phyloP scores from a whole-genome alignment of 257 asterid genomes.

The Agastache rugosa region DNA sequence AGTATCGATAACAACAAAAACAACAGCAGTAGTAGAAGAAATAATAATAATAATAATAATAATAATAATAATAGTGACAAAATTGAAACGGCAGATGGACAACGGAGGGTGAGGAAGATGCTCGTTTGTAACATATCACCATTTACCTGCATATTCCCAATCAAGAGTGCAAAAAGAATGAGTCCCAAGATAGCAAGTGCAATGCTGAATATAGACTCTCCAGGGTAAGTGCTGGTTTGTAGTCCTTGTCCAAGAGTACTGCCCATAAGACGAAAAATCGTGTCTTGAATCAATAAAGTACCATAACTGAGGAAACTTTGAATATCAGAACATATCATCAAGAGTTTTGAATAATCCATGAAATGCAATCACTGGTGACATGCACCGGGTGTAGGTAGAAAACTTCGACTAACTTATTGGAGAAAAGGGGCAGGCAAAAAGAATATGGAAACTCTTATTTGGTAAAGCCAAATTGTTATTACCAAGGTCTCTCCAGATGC shows the following conservation, averaged over 20 bases:
- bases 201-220: slow-evolving; percentile 95
- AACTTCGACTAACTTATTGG: slow-evolving; percentile 21
- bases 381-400: neutral
- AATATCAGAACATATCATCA: slow-evolving; percentile 10
- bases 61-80: neutral
- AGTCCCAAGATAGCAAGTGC: slow-evolving; percentile 95
- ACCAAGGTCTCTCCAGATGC: neutral
- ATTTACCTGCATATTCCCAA: slow-evolving; percentile 99
- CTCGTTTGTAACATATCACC: slow-evolving; percentile 6
- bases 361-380: neutral
- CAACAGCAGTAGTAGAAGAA: too few relatives aligned
- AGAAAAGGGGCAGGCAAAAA: slow-evolving; percentile 14
- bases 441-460: neutral
- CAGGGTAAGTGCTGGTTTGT: slow-evolving; percentile 91
- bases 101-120: neutral
- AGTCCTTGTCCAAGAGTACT: slow-evolving; percentile 99
- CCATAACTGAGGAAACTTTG: neutral
- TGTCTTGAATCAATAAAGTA: slow-evolving; percentile 1
- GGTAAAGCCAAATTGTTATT: neutral
- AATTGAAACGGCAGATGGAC: neutral
- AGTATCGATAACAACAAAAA: too few relatives aligned
- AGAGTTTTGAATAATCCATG: neutral
- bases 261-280: slow-evolving; percentile 38
- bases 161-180: slow-evolving; percentile 91
- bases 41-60: neutral